Evolutionary conservation across 108 stramenopile genomes (phyloP).

Genomic region (Nitzschia sp.): DNA sequence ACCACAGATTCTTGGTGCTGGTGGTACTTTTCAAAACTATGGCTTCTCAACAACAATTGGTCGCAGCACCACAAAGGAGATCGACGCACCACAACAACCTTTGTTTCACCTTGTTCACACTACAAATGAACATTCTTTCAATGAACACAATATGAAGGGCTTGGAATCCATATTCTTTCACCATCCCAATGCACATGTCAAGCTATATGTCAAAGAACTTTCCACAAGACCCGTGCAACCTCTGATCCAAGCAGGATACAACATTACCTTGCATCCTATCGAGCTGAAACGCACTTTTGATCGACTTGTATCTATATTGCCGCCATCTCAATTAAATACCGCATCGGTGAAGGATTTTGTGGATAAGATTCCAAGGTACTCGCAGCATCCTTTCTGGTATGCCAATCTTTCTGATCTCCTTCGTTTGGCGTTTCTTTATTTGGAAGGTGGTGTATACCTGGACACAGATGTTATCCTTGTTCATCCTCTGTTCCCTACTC

Average conservation of each 20-base stretch:
- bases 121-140: slow-evolving; percentile 1
- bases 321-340: not conserved
- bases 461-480: not conserved
- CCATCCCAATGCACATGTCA: slow-evolving; percentile 3
- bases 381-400: slow-evolving; percentile 1
- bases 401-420: slow-evolving; percentile 1
- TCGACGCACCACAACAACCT: no score
- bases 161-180: slow-evolving; percentile 12
- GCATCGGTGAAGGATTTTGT: not conserved
- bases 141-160: not conserved
- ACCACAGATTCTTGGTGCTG: no score
- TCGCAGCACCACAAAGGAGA: no score
- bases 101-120: slow-evolving; percentile 14
- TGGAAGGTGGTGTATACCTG: not conserved
- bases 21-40: no score
- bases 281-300: not conserved
- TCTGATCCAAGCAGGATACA: not conserved
- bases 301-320: no score
- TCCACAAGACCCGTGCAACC: not conserved
- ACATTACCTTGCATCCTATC: not conserved
- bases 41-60: no score
- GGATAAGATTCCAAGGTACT: not conserved
- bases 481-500: not conserved
- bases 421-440: not conserved
- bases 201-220: not conserved